Evolutionary conservation across 352 stramenopile species (phyloP).

Genomic region (Pythium vanterpoolii): DNA sequence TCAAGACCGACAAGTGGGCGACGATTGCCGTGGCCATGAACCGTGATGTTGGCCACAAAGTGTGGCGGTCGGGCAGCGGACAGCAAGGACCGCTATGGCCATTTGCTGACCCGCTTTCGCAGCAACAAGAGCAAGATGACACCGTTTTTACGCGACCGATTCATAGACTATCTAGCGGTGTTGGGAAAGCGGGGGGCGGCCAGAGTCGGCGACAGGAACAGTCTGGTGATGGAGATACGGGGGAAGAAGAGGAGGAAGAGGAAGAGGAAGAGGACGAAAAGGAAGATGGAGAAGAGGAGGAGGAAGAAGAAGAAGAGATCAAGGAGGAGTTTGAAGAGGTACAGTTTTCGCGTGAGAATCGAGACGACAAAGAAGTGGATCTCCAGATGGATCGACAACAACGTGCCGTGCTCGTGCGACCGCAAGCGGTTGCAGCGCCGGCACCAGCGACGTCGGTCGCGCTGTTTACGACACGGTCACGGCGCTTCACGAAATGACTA

Average conservation of each 20-base stretch:
- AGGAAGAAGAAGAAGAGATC: neutral
- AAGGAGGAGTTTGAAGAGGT: neutral
- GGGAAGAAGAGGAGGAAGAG: neutral
- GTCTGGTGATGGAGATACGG: neutral
- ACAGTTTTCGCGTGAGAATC: neutral
- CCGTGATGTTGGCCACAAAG: neutral
- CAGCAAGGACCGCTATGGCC: conserved; percentile 1
- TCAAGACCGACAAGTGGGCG: conserved; percentile 2
- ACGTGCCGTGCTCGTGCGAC: neutral
- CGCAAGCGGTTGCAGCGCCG: neutral
- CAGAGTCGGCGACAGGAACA: neutral
- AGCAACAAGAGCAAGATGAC: neutral
- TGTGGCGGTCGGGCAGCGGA: neutral
- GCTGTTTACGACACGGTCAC: conserved; percentile 4
- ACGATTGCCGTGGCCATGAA: conserved; percentile 5
- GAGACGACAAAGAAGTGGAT: neutral
- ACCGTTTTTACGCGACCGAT: neutral
- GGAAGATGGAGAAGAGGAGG: neutral
- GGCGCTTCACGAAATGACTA: neutral
- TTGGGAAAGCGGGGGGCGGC: neutral
- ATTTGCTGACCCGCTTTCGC: neutral
- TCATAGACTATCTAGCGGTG: neutral
- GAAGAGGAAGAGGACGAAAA: neutral
- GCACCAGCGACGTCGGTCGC: neutral
- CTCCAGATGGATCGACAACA: neutral